phyloP scores from a whole-genome alignment of 306 rosid genomes.

The Quercus glauca region DNA sequence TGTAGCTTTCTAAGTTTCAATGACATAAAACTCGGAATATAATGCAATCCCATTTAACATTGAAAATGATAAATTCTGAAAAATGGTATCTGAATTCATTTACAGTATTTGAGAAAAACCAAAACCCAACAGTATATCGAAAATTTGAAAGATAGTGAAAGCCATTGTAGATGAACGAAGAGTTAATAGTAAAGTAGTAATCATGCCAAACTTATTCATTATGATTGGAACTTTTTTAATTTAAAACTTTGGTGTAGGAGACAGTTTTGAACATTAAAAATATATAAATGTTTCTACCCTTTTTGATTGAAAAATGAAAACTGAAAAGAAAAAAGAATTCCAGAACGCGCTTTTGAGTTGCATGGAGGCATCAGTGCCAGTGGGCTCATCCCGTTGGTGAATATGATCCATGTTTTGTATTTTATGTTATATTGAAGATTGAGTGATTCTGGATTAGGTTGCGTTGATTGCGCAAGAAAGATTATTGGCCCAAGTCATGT shows the following conservation, averaged over 20 bases:
- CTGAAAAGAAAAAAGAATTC: background rate
- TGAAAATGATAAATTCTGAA: no score
- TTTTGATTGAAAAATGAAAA: background rate
- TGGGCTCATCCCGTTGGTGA: constrained; percentile 1
- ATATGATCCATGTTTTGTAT: background rate
- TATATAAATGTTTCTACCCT: background rate
- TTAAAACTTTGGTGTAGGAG: background rate
- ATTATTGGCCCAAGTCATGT: constrained; percentile 18
- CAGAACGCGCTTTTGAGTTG: background rate
- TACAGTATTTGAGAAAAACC: no score
- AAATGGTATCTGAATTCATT: no score
- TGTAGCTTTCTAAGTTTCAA: no score
- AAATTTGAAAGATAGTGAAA: background rate
- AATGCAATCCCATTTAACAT: no score
- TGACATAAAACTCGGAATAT: no score
- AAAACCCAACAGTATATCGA: background rate
- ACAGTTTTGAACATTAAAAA: background rate
- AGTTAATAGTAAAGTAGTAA: no score
- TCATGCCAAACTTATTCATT: background rate
- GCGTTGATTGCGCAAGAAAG: constrained; percentile 61
- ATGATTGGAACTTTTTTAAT: background rate
- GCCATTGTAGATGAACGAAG: background rate
- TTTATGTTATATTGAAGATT: background rate
- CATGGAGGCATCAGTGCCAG: background rate
- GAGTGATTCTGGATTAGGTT: constrained; percentile 28